phyloP scores from a whole-genome alignment of 2,329 filamentous ascomycete genomes.

The Colletotrichum salicis region DNA sequence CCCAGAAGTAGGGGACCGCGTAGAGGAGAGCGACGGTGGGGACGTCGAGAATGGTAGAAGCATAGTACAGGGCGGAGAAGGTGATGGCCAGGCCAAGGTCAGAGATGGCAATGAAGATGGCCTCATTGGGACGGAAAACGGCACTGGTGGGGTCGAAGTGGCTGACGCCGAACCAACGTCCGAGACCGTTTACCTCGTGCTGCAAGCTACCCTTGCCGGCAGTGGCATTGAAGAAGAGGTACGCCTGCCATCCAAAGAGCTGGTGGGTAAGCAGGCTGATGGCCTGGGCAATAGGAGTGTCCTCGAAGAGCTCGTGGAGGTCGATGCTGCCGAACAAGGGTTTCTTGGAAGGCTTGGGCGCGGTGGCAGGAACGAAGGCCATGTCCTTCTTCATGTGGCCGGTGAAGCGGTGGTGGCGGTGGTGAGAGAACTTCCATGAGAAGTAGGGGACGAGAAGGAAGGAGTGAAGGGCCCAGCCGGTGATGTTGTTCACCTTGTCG shows the following conservation, averaged over 20 bases:
- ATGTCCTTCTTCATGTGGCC: slow-evolving; percentile 76
- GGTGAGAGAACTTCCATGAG: slow-evolving; percentile 77
- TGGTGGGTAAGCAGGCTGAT: slow-evolving; percentile 69
- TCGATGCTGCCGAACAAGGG: slow-evolving; percentile 51
- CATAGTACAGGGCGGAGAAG: slow-evolving; percentile 61
- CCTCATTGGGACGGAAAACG: slow-evolving; percentile 69
- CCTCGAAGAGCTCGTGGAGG: slow-evolving; percentile 68
- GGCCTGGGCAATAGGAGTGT: slow-evolving; percentile 68
- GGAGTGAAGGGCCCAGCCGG: slow-evolving; percentile 75
- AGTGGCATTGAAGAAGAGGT: slow-evolving; percentile 69
- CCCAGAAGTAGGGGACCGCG: slow-evolving; percentile 73
- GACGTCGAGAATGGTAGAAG: slow-evolving; percentile 63
- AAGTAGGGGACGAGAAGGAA: slow-evolving; percentile 76
- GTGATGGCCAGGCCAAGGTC: slow-evolving; percentile 69
- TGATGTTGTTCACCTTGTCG: slow-evolving; percentile 65
- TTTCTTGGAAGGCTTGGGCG: slow-evolving; percentile 47
- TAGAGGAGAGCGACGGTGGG: slow-evolving; percentile 70
- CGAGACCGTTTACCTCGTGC: slow-evolving; percentile 45
- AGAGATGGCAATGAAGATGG: slow-evolving; percentile 65
- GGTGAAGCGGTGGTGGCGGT: slow-evolving; percentile 75
- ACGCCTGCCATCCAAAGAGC: slow-evolving; percentile 72
- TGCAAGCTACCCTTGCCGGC: slow-evolving; percentile 61
- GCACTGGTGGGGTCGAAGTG: slow-evolving; percentile 72
- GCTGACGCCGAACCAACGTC: slow-evolving; percentile 56
- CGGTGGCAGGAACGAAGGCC: slow-evolving; percentile 67